phyloP scores from a whole-genome alignment of 1,284 basidiomycete species.

The Tremellales sp. region DNA sequence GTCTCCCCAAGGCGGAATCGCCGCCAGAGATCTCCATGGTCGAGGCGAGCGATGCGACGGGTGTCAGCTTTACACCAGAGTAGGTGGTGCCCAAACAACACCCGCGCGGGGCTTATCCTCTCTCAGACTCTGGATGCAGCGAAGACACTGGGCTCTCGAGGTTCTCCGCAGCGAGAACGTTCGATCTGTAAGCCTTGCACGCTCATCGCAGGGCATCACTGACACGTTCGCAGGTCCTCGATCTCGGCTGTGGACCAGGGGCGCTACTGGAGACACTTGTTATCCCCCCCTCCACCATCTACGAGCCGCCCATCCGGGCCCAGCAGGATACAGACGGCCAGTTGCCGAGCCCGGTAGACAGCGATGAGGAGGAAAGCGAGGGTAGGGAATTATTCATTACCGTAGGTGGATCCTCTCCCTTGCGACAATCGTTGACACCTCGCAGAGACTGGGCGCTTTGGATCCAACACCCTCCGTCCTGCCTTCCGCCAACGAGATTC shows the following conservation, averaged over 20 bases:
- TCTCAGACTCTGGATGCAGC: constrained; percentile 45
- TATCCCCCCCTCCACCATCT: constrained; percentile 38
- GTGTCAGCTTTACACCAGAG: constrained; percentile 47
- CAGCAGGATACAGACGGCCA: constrained; percentile 3
- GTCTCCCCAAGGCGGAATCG: too few relatives aligned
- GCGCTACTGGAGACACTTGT: constrained; percentile 43
- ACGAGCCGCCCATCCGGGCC: constrained; percentile 36
- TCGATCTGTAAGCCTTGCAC: constrained; percentile 28
- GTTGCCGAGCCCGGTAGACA: constrained; percentile 19
- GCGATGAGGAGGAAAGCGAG: constrained; percentile 13
- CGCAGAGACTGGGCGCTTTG: constrained; percentile 44
- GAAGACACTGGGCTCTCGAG: constrained; percentile 45
- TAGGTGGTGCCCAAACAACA: constrained; percentile 18
- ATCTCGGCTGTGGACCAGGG: constrained; percentile 47
- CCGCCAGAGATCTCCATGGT: constrained; percentile 47
- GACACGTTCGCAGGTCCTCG: constrained; percentile 31
- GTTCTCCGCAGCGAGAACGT: constrained; percentile 41
- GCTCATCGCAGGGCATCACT: background rate
- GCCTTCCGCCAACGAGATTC: constrained; percentile 8
- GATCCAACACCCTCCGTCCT: constrained; percentile 43
- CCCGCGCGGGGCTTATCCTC: too few relatives aligned
- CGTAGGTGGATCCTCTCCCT: constrained; percentile 24
- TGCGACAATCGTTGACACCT: background rate
- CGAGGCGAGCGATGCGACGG: constrained; percentile 44
- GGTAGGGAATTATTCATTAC: constrained; percentile 36